Base-by-base conservation (phyloP, 2,329 filamentous ascomycete genomes). In the Botryosphaeria dothidea region DNA sequence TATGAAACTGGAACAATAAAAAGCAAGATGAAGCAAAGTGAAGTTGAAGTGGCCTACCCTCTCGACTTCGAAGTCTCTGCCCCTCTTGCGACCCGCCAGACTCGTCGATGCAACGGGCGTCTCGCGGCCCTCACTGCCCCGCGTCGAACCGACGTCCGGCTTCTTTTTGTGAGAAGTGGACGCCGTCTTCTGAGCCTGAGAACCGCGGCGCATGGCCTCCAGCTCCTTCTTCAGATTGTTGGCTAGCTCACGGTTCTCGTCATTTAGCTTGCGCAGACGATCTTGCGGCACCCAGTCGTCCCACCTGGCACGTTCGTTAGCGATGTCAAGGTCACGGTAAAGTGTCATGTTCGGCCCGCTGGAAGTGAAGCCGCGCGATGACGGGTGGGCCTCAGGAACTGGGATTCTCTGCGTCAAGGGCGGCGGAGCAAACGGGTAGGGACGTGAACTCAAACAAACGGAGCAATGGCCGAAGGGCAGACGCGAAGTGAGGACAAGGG, bases 221-320 rank as follows among this genome's bases (percentile, higher is more conserved):
- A 88, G 84, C 77, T 92, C 89, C 65, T 88, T 85, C 71, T 88
- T 85, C 31, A 93, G 83, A 77, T 91, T 89, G 64, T 84, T 83
- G 23, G 94, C 93, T 41, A 99, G 86, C 75, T 96, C 92, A 74
- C 92, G 92, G 80, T 98, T 97, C 80, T 98, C 95, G 65, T 96
- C 92, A 60, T 90, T 97, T 76, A 94, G 90, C 81, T 97, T 97
- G 74, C 93, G 90, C 67, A 99, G 90, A 70, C 95, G 92, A 77
- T 98, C 94, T 78, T 93, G 89, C 23, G 92, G 88, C 49, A 98
- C 95, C 94, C 94, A 98, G 81, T 99, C 95, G 81, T 99, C 95
- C 95, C 95, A 99, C 68, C 89, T 91, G 73, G 27, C 27, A 31
- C 38, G 41, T 25, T 60, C 43, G 27, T 60, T 34, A 60, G 56